phyloP scores from a whole-genome alignment of 2,329 filamentous ascomycete genomes.

The Penicillium sp. region DNA sequence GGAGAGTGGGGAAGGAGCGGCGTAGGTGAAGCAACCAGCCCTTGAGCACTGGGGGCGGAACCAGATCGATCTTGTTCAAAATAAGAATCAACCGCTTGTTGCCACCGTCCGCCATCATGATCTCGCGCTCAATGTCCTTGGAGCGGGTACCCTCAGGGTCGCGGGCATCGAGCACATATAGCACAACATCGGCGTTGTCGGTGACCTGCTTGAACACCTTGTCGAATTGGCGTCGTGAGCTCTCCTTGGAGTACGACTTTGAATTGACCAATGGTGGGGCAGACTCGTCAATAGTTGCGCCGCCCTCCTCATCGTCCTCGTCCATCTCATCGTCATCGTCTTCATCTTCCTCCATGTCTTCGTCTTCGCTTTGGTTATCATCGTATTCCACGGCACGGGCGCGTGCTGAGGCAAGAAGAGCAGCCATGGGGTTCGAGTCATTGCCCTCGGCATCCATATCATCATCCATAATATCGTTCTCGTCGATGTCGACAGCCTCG shows the following conservation, averaged over 20 bases:
- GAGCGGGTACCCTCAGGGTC: conserved; percentile 90
- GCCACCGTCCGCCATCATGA: conserved; percentile 81
- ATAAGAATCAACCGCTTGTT: conserved; percentile 87
- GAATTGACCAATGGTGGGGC: conserved; percentile 47
- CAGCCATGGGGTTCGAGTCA: conserved; percentile 57
- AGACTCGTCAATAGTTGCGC: conserved; percentile 49
- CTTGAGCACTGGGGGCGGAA: conserved; percentile 77
- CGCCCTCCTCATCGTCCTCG: conserved; percentile 51
- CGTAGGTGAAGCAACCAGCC: conserved; percentile 82
- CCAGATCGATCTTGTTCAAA: conserved; percentile 92
- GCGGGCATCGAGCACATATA: conserved; percentile 89
- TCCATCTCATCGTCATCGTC: conserved; percentile 54
- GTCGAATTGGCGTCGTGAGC: conserved; percentile 83
- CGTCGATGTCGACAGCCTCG: conserved; percentile 37
- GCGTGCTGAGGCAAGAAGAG: conserved; percentile 47
- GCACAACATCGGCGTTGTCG: conserved; percentile 81
- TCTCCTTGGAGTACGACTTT: conserved; percentile 47
- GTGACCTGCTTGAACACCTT: conserved; percentile 95
- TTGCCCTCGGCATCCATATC: conserved; percentile 54
- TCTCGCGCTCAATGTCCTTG: conserved; percentile 81
- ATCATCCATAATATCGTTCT: conserved; percentile 53
- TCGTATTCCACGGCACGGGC: conserved; percentile 46
- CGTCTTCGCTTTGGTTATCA: conserved; percentile 52
- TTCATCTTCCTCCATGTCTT: conserved; percentile 56
- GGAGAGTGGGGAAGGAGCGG: conserved; percentile 86